Evolutionary conservation across 495 filamentous ascomycete species (phyloP), one percentile per base, ranked within the genome.

Genomic region (Collariella sp.): DNA sequence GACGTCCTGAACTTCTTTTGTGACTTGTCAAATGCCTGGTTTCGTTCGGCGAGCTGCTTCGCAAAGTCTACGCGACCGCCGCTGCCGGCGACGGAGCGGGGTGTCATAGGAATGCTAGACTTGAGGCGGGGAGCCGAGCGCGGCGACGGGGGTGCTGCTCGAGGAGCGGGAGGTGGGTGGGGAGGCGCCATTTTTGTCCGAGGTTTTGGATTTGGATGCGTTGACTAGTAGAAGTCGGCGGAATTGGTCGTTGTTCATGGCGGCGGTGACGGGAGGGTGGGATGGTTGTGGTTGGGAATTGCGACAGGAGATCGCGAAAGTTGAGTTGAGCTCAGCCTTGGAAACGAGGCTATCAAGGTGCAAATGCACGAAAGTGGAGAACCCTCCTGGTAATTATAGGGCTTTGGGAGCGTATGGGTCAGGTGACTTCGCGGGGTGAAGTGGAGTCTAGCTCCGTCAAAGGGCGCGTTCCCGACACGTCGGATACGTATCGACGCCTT

Each of bases 211-310:
- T 61, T 74, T 78, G 39, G 64, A 58, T 9, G 67, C 53, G 34
- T 72, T 74, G 19, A 70, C 78, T 38, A 82, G 72, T 9, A 98
- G 65, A n/a, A 98, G 81, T 50, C 86, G 84, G 46, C 93, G 90
- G 66, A 98, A 98, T 66, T 98, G 88, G 16, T 87, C 79, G 79
- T 97, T 96, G 67, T 98, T 95, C 93, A 98, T 98, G 24, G 45
- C 59, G 35, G 50, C 36, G 39, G 29, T 5, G 38, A 29, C 6
- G 0, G 22, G 9, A 10, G 40, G 5, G 18, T 11, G 15, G 5
- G 12, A 16, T 18, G 23, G 26, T 31, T 31, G 26, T 9, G 26
- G 9, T 4, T 46, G 31, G 46, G 22, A 1, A 18, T 9, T 48
- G 20, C 22, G 20, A 22, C n/a, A 43, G 18, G 15, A 1, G 15